phyloP scores from a whole-genome alignment of 345 rosid genomes.

The Syzygium oleosum region DNA sequence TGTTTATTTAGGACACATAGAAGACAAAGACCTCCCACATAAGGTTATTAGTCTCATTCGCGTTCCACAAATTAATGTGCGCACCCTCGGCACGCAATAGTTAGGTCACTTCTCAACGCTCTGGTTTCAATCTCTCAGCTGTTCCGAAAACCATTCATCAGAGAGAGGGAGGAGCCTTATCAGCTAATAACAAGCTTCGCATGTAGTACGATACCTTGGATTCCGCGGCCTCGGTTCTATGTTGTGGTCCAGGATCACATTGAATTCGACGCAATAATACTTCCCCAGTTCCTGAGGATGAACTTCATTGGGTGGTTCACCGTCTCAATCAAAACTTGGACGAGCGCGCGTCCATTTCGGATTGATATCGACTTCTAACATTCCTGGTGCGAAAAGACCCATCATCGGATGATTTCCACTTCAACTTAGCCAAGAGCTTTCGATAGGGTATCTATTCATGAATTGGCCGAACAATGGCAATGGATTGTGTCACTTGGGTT shows the following conservation, averaged over 20 bases:
- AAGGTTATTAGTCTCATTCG: background rate
- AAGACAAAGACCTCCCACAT: background rate
- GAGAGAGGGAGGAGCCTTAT: background rate
- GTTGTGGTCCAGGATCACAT: background rate
- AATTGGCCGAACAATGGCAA: background rate
- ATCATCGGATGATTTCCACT: background rate
- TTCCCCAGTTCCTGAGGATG: background rate
- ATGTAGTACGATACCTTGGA: background rate
- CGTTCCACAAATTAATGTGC: background rate
- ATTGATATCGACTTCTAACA: background rate
- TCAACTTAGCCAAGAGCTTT: background rate
- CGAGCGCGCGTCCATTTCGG: background rate
- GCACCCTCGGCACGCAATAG: background rate
- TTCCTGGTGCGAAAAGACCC: background rate
- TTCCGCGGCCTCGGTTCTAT: background rate
- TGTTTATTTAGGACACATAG: background rate
- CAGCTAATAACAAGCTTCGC: background rate
- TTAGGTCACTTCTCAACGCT: background rate
- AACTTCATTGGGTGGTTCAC: background rate
- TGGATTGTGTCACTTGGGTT: background rate
- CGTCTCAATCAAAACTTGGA: background rate
- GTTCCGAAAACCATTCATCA: background rate
- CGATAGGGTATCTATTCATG: background rate
- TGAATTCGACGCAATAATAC: background rate
- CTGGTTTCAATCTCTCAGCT: background rate